Evolutionary conservation across 1,139 yeast genomes (phyloP), one percentile per base, ranked within the genome.

Genomic region (Protomyces macrosporus): DNA sequence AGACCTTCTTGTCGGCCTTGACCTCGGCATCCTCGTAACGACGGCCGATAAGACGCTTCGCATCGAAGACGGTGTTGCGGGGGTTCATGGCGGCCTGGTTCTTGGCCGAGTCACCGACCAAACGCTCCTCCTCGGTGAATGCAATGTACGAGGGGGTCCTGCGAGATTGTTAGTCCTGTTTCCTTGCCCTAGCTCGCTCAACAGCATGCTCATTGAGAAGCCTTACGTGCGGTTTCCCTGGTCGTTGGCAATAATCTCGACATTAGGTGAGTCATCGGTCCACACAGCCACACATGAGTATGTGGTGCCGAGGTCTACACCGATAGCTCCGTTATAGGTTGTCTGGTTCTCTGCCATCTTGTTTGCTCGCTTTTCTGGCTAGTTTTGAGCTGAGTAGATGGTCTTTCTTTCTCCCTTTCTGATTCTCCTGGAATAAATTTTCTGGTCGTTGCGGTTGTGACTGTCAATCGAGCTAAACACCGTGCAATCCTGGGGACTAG

Each of bases 21-120:
- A 90, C 97, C 70, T 90, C 84, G 73, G 86, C 87, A 75, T 90
- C 97, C 70, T 84, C 88, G 80, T 84, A 90, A 78, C 88, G 89
- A 81, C 97, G 90, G 81, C 97, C 97, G 73, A 90, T 90, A 78
- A 90, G 86, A 84, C 97, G 95, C 69, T 90, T 90, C 76, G 97
- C 97, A 77, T 90, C 97, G 81, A 90, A 90, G 75, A 90, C 96
- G 73, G 97, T 90, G 88, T 90, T 90, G 77, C 77, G 82, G 80
- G 97, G 97, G 90, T 65, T 61, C 80, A 90, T 82, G 77, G 97
- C 97, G 77, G 97, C 97, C 83, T 90, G 97, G 82, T 90, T 90
- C 90, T 90, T 90, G 78, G 97, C 97, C 76, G 97, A 96, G 81
- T 91, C 97, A 84, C 98, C 98, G 76, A 91, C 90, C 77, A 91